Conservation (phyloP, 2,329 filamentous ascomycete genomes). For the Clonostachys rosea region DNA sequence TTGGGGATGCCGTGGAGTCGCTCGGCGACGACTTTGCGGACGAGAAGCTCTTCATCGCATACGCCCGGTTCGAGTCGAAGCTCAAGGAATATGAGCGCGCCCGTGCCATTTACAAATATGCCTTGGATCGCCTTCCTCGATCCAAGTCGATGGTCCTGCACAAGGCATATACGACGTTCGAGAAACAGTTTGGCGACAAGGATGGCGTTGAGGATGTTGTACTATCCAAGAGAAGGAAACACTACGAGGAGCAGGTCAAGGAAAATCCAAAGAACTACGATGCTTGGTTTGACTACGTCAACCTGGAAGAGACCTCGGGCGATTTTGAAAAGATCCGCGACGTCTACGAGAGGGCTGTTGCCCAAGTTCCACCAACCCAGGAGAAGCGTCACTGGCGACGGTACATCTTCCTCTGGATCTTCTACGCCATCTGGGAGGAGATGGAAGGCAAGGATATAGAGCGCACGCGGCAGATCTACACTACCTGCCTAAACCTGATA, state of each 20-base stretch:
- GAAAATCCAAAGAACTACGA: conserved; percentile 97
- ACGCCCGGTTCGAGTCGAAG: conserved; percentile 91
- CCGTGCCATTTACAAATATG: conserved; percentile 94
- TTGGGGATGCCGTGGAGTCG: conserved; percentile 80
- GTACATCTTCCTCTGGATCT: conserved; percentile 97
- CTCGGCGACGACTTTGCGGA: conserved; percentile 94
- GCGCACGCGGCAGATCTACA: conserved; percentile 84
- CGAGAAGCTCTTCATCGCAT: conserved; percentile 91
- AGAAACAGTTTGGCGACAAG: conserved; percentile 93
- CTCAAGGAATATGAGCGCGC: conserved; percentile 93
- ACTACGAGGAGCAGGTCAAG: conserved; percentile 92
- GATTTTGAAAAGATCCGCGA: conserved; percentile 83
- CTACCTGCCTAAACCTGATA: conserved; percentile 79
- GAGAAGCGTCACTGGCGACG: conserved; percentile 97
- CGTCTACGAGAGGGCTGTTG: conserved; percentile 91
- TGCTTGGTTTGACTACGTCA: conserved; percentile 91
- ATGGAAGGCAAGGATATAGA: conserved; percentile 74
- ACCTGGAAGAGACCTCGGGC: conserved; percentile 80
- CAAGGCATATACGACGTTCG: conserved; percentile 93
- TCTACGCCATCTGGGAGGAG: conserved; percentile 96
- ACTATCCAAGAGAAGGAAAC: conserved; percentile 84
- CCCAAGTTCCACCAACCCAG: conserved; percentile 89
- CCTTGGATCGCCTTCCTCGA: conserved; percentile 83
- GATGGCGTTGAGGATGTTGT: conserved; percentile 96
- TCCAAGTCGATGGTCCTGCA: conserved; percentile 82